These are phyloP conservation scores for Chenopodium formosanum DNA, from an alignment of 148 eudicot genomes.

Conservation along the genomic window DNA sequence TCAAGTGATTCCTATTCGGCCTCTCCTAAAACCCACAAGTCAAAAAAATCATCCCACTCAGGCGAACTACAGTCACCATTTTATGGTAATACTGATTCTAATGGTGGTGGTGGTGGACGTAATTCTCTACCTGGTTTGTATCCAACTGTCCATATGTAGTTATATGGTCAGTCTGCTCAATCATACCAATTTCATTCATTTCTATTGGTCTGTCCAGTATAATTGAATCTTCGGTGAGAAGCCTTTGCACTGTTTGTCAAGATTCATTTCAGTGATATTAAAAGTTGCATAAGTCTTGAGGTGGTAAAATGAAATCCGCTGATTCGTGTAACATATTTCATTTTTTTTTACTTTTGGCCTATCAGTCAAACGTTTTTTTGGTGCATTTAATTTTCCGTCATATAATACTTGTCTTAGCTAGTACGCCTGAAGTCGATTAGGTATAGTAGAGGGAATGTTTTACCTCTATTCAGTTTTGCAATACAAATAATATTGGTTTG, in stretches of 20 bases:
- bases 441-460: conserved; percentile 11
- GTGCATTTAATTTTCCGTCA: not conserved
- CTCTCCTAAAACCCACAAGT: conserved; percentile 60
- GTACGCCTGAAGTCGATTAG: not conserved
- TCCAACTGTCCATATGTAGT: conserved; percentile 44
- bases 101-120: conserved; percentile 55
- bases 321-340: not conserved
- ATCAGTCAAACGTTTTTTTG: not conserved
- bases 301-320: conserved; percentile 7
- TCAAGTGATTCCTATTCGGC: conserved; percentile 56
- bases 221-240: conserved; percentile 5
- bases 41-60: conserved; percentile 78
- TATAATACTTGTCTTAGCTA: not conserved
- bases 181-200: conserved; percentile 11
- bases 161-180: not conserved
- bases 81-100: conserved; percentile 50
- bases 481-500: conserved; percentile 21
- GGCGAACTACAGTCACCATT: conserved; percentile 69
- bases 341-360: not conserved
- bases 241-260: conserved; percentile 8
- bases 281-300: not conserved
- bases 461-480: conserved; percentile 31
- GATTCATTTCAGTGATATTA: conserved; percentile 1
- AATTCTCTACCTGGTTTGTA: conserved; percentile 43
- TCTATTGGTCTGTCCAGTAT: conserved; percentile 13